Evolutionary conservation across 2,329 filamentous ascomycete species (phyloP).

Genomic region (Immersiporthe knoxdaviesiana): DNA sequence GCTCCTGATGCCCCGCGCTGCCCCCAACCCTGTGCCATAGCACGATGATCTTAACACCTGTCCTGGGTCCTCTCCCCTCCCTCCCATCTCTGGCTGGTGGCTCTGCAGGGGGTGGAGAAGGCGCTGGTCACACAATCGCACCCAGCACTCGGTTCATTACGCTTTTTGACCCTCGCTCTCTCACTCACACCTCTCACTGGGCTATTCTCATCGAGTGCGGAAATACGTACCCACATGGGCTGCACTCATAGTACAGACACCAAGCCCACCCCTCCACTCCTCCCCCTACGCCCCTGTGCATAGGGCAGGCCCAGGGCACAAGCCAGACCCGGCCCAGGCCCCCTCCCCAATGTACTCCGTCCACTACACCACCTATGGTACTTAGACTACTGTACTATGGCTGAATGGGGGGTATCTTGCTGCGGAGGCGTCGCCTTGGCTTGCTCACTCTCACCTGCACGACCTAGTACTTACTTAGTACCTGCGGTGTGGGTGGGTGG

Average conservation of each 20-base stretch:
- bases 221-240: slow-evolving; percentile 3
- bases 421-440: slow-evolving; percentile 2
- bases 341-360: not conserved
- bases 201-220: not conserved
- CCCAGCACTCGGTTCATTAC: not conserved
- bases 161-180: too few species aligned
- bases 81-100: not conserved
- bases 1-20: not conserved
- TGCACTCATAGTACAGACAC: not conserved
- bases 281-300: not conserved
- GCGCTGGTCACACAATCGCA: not conserved
- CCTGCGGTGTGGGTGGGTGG: not conserved
- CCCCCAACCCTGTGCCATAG: not conserved
- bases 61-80: too few species aligned
- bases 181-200: not conserved
- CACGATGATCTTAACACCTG: not conserved
- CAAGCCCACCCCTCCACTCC: not conserved
- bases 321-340: not conserved
- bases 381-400: not conserved
- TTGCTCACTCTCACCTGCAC: not conserved
- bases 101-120: not conserved
- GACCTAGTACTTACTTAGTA: too few species aligned
- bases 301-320: not conserved
- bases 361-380: too few species aligned
- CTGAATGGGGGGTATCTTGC: too few species aligned